A percentile compares a stretch with the other conserved stretches of the same genome.
phyloP scores from a whole-genome alignment of 2,329 filamentous ascomycete genomes.

The Ophiostoma fasciatum region DNA sequence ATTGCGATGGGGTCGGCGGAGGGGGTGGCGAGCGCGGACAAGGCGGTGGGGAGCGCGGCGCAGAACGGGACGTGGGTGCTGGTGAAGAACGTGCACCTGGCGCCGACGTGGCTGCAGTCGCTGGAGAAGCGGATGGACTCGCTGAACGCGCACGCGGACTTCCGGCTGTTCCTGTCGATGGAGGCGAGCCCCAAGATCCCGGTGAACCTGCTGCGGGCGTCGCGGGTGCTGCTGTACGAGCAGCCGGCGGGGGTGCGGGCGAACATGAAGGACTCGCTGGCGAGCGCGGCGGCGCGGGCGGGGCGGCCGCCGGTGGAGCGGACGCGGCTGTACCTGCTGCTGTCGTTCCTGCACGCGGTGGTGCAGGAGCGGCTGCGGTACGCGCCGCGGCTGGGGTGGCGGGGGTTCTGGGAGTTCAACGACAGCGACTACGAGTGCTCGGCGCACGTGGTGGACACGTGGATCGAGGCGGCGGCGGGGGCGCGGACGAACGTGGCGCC shows the following conservation, averaged over 20 bases:
- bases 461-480: constrained; percentile 71
- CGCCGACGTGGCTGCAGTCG: constrained; percentile 90
- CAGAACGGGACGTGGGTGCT: constrained; percentile 91
- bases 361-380: constrained; percentile 91
- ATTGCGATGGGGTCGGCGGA: constrained; percentile 99
- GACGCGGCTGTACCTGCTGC: constrained; percentile 71
- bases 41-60: constrained; percentile 84
- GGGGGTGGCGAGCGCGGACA: constrained; percentile 81
- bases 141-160: constrained; percentile 83
- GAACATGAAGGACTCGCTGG: constrained; percentile 97
- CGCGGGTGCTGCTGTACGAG: constrained; percentile 91
- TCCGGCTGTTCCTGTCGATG: constrained; percentile 95
- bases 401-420: constrained; percentile 99
- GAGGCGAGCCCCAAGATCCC: constrained; percentile 94
- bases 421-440: constrained; percentile 99
- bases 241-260: constrained; percentile 91
- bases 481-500: constrained; percentile 88
- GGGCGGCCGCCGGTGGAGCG: constrained; percentile 80
- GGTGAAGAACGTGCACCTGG: constrained; percentile 96
- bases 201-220: constrained; percentile 85
- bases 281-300: constrained; percentile 61
- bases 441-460: constrained; percentile 87
- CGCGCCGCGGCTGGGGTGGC: constrained; percentile 88
- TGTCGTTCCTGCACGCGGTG: constrained; percentile 91
- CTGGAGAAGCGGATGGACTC: constrained; percentile 94